Percentiles rank a stretch among this genome's conserved stretches.
Evolutionary conservation across 2,329 filamentous ascomycete genomes (phyloP).

Genomic region (Aspergillus versicolor): DNA sequence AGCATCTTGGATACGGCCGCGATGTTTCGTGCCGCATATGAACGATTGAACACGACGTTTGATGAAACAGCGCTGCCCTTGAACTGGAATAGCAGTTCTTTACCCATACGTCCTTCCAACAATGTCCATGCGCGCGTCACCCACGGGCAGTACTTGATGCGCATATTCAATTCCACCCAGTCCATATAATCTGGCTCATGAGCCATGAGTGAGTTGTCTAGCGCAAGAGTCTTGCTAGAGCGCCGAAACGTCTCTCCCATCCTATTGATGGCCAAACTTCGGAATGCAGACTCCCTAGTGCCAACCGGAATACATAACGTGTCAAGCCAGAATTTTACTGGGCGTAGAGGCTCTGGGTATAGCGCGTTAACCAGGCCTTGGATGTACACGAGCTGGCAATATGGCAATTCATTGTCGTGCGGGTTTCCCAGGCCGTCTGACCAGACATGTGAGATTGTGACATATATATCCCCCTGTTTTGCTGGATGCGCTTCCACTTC

Average conservation of each 20-base stretch:
- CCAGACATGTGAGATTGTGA: not conserved
- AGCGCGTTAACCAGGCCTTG: not conserved
- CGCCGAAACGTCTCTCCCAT: not conserved
- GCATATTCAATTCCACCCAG: not conserved
- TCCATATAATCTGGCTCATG: not conserved
- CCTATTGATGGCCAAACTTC: not conserved
- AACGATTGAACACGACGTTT: not conserved
- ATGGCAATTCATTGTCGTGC: not conserved
- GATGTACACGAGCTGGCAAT: not conserved
- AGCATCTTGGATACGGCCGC: not conserved
- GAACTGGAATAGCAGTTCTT: not conserved
- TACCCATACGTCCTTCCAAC: not conserved
- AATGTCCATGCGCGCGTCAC: not conserved
- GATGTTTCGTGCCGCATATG: not conserved
- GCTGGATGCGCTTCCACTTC: not conserved
- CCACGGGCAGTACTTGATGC: not conserved
- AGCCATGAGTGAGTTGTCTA: not conserved
- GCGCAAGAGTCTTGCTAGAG: not conserved
- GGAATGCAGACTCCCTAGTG: not conserved
- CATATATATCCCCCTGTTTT: not conserved
- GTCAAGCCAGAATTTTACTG: not conserved
- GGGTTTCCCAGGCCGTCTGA: not conserved
- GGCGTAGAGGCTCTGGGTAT: not conserved
- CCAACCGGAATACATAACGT: not conserved
- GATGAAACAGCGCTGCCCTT: not conserved